Evolutionary conservation across 2,329 filamentous ascomycete genomes (phyloP).

Genomic region (Cryphonectria carpinicola): DNA sequence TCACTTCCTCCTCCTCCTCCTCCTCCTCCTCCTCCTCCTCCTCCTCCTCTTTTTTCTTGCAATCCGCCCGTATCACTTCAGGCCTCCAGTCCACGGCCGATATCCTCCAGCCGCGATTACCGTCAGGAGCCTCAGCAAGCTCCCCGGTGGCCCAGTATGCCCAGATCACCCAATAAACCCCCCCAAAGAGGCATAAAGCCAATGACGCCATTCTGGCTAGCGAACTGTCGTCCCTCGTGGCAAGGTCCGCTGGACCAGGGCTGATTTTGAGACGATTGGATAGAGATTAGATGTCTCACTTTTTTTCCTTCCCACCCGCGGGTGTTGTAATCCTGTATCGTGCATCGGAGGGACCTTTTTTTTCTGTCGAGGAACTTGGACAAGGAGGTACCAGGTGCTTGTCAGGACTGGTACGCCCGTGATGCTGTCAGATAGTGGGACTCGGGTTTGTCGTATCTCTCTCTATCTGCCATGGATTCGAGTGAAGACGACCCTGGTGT

Average conservation of each 20-base stretch:
- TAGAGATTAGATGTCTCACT: constrained; percentile 14
- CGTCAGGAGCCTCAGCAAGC: constrained; percentile 1
- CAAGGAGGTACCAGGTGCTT: not conserved
- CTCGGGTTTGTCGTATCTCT: not conserved
- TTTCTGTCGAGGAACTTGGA: not conserved
- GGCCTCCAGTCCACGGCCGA: not conserved
- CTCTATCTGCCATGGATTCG: not conserved
- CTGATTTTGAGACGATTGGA: constrained; percentile 18
- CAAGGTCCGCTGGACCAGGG: constrained; percentile 15
- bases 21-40: not conserved
- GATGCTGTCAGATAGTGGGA: not conserved
- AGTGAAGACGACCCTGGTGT: not conserved
- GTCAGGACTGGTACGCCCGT: not conserved
- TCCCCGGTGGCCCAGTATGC: not conserved
- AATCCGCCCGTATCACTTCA: not conserved
- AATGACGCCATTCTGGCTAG: constrained; percentile 25
- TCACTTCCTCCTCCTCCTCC: not conserved
- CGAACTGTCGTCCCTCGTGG: constrained; percentile 8
- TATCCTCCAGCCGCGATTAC: constrained; percentile 3
- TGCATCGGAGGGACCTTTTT: not conserved
- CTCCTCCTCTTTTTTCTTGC: not conserved
- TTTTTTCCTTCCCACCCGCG: not conserved
- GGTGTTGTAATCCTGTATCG: not conserved
- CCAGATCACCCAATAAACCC: constrained; percentile 14
- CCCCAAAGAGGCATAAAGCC: constrained; percentile 17